Base-by-base conservation (phyloP, 2,329 filamentous ascomycete species). In the Exophiala sp. region DNA sequence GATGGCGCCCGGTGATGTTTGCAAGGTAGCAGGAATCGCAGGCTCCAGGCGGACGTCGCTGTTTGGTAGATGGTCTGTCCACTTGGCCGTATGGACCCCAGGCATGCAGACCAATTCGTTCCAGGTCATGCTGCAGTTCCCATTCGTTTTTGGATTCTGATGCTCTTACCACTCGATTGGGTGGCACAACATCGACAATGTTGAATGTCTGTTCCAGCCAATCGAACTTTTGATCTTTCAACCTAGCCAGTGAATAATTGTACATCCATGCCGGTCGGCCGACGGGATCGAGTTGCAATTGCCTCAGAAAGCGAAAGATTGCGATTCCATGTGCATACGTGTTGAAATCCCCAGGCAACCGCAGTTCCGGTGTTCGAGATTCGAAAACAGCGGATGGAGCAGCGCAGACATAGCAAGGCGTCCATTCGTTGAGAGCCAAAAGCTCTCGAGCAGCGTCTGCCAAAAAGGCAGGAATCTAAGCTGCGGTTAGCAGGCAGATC, bases 271-370 rank as follows among this genome's bases (percentile, higher is more conserved):
- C 19, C 5, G 19, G 40, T 7, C 23, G 24, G 24, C 40, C 23
- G 10, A 24, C 3, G 9, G 13, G 40, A 9, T 24, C 23, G 23
- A 43, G 40, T 43, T 24, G 21, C 21, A 29, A 11, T 18, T 43
- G 40, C 9, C 29, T 11, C 13, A 43, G n/a, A 18, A 24, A 43
- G 7, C 19, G 40, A 8, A 16, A 29, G 4, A 24, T 43, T n/a
- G 21, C 40, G 22, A 43, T 29, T 2, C 40, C 40, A 10, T 43
- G 40, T n/a, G 21, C 40, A 16, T 43, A 43, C 11, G 21, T n/a
- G 24, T 43, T 29, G 40, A 43, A 43, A 16, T 19, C 40, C 13
- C 40, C 40, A 24, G 40, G 40, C 40, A 9, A 18, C 10, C 16
- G 21, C 40, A 43, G 22, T n/a, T 43, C 19, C 1, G 40, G 21